Evolutionary conservation across 148 eudicot genomes (phyloP).

Genomic region (Cornus florida): DNA sequence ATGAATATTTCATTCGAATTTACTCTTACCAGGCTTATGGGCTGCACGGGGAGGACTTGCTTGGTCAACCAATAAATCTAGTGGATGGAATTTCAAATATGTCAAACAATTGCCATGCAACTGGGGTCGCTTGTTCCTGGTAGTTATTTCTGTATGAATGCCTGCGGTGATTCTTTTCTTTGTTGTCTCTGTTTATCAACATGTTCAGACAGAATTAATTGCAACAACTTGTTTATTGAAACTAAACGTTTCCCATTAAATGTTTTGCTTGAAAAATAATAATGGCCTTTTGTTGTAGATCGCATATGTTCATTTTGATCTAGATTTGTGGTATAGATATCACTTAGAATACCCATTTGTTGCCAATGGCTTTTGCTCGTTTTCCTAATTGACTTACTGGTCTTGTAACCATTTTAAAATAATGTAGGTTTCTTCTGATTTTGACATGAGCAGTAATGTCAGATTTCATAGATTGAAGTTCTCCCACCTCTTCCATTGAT

Average conservation of each 20-base stretch:
- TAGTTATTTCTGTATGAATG: conserved; percentile 9
- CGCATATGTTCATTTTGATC: background rate
- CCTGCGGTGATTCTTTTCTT: background rate
- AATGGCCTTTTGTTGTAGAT: background rate
- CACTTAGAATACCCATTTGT: background rate
- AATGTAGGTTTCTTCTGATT: background rate
- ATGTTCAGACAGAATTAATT: conserved; percentile 2
- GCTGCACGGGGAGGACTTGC: conserved; percentile 11
- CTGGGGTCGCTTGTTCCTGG: background rate
- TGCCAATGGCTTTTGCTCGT: background rate
- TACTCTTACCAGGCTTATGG: conserved; percentile 1
- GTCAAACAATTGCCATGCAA: background rate
- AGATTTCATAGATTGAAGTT: background rate
- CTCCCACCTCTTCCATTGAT: background rate
- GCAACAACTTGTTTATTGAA: background rate
- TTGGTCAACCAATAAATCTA: conserved; percentile 7
- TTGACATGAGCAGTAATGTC: no score
- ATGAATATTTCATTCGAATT: background rate
- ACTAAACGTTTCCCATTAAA: background rate
- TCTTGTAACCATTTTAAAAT: background rate
- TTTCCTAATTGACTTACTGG: background rate
- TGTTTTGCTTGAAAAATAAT: background rate
- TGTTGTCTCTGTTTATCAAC: background rate
- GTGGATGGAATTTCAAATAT: conserved; percentile 7
- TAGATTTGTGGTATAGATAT: background rate